These are phyloP conservation scores for Apiotrichum veenhuisii DNA, from an alignment of 1,284 basidiomycete species.

Conservation along the genomic window DNA sequence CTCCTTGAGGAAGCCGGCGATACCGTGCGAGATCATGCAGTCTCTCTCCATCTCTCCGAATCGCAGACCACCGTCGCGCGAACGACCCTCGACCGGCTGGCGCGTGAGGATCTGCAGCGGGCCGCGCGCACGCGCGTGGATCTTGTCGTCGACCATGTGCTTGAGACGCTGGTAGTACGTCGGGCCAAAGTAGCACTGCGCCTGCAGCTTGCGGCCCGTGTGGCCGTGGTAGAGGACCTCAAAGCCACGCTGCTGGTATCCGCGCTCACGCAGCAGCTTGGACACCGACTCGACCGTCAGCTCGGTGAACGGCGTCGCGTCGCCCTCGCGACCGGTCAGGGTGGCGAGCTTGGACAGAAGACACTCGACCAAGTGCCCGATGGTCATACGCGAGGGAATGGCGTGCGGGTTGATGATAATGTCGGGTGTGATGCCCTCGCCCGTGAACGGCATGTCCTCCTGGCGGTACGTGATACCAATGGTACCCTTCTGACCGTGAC, in stretches of 20 bases:
- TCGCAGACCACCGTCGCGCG: slow-evolving; percentile 95
- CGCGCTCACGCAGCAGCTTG: slow-evolving; percentile 70
- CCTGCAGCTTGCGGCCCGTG: slow-evolving; percentile 93
- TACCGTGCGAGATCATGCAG: slow-evolving; percentile 98
- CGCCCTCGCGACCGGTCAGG: slow-evolving; percentile 91
- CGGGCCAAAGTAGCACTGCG: slow-evolving; percentile 96
- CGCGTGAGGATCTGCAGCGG: slow-evolving; percentile 97
- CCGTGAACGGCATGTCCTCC: slow-evolving; percentile 99
- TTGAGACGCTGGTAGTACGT: slow-evolving; percentile 99
- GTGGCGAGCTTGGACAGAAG: slow-evolving; percentile 94
- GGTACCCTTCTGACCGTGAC: slow-evolving; percentile 99
- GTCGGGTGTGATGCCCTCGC: slow-evolving; percentile 93
- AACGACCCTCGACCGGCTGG: slow-evolving; percentile 98
- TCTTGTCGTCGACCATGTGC: slow-evolving; percentile 99
- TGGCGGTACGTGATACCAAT: slow-evolving; percentile 99
- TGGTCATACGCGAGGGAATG: slow-evolving; percentile 99
- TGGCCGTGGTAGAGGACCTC: slow-evolving; percentile 99
- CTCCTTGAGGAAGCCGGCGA: slow-evolving; percentile 95
- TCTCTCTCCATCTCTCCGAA: slow-evolving; percentile 96
- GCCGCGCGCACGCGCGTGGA: slow-evolving; percentile 93
- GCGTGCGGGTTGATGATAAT: slow-evolving; percentile 99
- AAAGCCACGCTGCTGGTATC: slow-evolving; percentile 92
- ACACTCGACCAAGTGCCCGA: slow-evolving; percentile 99
- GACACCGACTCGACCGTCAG: slow-evolving; percentile 96
- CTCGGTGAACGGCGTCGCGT: slow-evolving; percentile 98